Evolutionary conservation across 2,329 filamentous ascomycete species (phyloP).

Genomic region (Cercospora janseana): DNA sequence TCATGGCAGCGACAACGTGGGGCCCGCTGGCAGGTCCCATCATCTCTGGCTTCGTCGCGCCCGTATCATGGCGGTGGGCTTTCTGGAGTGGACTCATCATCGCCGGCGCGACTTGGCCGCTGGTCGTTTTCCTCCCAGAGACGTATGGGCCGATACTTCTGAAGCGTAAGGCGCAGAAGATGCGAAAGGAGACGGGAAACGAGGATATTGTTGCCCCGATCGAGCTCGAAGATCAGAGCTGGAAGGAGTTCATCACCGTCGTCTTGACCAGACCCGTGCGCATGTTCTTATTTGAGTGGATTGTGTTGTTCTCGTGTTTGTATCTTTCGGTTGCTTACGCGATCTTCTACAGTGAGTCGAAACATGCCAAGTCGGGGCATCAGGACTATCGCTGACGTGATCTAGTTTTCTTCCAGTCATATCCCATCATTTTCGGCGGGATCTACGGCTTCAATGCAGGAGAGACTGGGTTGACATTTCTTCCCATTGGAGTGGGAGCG

Average conservation of each 20-base stretch:
- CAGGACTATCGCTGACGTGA: neutral
- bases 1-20: constrained; percentile 64
- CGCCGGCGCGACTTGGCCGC: constrained; percentile 60
- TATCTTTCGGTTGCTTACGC: constrained; percentile 64
- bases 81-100: constrained; percentile 71
- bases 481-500: constrained; percentile 66
- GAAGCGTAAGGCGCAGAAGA: constrained; percentile 49
- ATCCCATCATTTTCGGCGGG: constrained; percentile 62
- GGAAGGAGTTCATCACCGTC: constrained; percentile 63
- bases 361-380: neutral
- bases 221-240: constrained; percentile 58
- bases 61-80: constrained; percentile 66
- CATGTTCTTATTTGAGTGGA: constrained; percentile 72
- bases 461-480: constrained; percentile 64
- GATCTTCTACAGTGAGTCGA: constrained; percentile 57
- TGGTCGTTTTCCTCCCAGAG: constrained; percentile 60
- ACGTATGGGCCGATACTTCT: constrained; percentile 49
- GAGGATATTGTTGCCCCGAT: constrained; percentile 57
- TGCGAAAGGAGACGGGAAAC: constrained; percentile 60
- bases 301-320: constrained; percentile 70
- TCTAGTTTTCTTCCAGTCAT: constrained; percentile 69
- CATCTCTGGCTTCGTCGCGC: constrained; percentile 61
- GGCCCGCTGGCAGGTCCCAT: constrained; percentile 67
- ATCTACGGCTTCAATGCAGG: constrained; percentile 65
- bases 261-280: constrained; percentile 68